Conservation (phyloP, 1,284 basidiomycete species). For the Malassezia sympodialis region DNA sequence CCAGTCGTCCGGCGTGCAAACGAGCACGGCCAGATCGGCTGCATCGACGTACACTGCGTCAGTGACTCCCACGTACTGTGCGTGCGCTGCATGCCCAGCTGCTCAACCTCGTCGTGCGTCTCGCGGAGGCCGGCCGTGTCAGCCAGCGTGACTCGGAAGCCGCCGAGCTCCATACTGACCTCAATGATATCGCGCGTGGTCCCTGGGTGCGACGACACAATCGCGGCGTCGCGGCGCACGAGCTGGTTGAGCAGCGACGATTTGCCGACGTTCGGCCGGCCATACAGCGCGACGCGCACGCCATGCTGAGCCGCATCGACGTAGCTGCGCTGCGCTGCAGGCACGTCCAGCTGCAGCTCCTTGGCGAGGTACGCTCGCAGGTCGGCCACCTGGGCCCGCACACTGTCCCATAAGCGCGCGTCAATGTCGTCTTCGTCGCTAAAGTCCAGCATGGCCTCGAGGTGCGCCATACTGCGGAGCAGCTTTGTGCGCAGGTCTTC, state of each 20-base stretch:
- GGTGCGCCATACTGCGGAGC: slow-evolving; percentile 61
- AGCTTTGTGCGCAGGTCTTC: slow-evolving; percentile 59
- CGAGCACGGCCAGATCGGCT: slow-evolving; percentile 65
- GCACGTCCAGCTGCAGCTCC: slow-evolving; percentile 6
- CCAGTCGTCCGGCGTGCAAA: slow-evolving; percentile 59
- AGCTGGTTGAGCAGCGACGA: slow-evolving; percentile 71
- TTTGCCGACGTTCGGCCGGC: slow-evolving; percentile 80
- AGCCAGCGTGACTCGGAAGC: slow-evolving; percentile 65
- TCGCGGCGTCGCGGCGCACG: slow-evolving; percentile 72
- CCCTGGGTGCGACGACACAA: slow-evolving; percentile 72
- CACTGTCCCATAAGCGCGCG: slow-evolving; percentile 57
- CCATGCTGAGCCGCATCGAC: slow-evolving; percentile 67
- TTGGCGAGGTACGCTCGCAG: slow-evolving; percentile 7
- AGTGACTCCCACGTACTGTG: slow-evolving; percentile 55
- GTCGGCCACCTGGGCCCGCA: not conserved
- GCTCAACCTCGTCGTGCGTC: slow-evolving; percentile 60
- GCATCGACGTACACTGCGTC: slow-evolving; percentile 54
- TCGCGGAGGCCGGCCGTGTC: slow-evolving; percentile 75
- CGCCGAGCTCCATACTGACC: slow-evolving; percentile 67
- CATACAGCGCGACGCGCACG: slow-evolving; percentile 70
- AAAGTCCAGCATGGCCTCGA: slow-evolving; percentile 82
- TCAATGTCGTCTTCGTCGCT: slow-evolving; percentile 78
- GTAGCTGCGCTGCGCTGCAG: slow-evolving; percentile 51
- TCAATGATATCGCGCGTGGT: slow-evolving; percentile 78
- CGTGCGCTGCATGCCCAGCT: slow-evolving; percentile 69